Percentiles rank a stretch among this genome's conserved stretches.
These are phyloP conservation scores for Calonectria crousiana DNA, from an alignment of 2,329 filamentous ascomycete genomes.

Conservation along the genomic window DNA sequence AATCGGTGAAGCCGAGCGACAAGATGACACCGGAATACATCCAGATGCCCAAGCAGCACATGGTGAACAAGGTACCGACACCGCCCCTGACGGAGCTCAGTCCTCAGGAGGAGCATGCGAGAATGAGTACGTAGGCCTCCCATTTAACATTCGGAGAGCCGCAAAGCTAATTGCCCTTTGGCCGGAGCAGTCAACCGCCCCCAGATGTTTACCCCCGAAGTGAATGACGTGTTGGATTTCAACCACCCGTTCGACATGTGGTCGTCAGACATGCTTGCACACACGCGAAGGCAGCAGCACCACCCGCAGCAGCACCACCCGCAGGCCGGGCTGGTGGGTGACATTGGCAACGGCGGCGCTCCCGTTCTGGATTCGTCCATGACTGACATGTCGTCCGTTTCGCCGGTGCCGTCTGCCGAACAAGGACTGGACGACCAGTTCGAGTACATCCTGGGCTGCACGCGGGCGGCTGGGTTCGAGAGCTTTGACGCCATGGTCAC, in stretches of 20 bases:
- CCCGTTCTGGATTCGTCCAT: slow-evolving; percentile 8
- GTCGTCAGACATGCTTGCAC: slow-evolving; percentile 9
- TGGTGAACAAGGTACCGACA: slow-evolving; percentile 8
- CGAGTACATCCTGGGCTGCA: slow-evolving; percentile 17
- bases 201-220: slow-evolving; percentile 11
- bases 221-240: slow-evolving; percentile 7
- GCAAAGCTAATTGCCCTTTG: neutral
- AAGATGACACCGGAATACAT: slow-evolving; percentile 11
- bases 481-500: slow-evolving; percentile 20
- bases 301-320: slow-evolving; percentile 6
- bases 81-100: slow-evolving; percentile 10
- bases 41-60: slow-evolving; percentile 14
- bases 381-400: slow-evolving; percentile 13
- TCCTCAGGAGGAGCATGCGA: slow-evolving; percentile 7
- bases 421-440: slow-evolving; percentile 17
- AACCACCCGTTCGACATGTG: slow-evolving; percentile 20
- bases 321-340: slow-evolving; percentile 1
- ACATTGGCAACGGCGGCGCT: neutral
- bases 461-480: slow-evolving; percentile 15
- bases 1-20: neutral
- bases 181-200: slow-evolving; percentile 3
- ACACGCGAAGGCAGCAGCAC: neutral
- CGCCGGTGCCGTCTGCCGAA: neutral
- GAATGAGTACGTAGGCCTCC: slow-evolving; percentile 16
- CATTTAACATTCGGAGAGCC: neutral